These are phyloP conservation scores for Coelastrella sp. DNA, from an alignment of 139 green algal species.

Conservation along the genomic window DNA sequence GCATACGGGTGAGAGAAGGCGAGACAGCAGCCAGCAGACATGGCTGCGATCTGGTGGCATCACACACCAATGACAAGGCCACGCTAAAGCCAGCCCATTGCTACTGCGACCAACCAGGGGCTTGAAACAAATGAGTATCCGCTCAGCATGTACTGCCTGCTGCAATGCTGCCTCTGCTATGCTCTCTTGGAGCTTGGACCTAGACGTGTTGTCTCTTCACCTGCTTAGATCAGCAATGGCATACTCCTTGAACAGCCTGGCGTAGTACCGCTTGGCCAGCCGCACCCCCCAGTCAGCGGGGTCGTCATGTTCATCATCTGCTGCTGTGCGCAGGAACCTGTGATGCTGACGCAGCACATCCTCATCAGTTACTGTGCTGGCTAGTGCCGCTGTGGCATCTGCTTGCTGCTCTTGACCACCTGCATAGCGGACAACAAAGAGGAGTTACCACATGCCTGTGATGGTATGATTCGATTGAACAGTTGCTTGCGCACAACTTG, in stretches of 20 bases:
- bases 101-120: neutral
- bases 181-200: no score
- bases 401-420: neutral
- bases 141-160: neutral
- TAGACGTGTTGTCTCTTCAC: constrained; percentile 43
- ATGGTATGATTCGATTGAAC: no score
- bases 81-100: neutral
- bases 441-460: no score
- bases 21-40: no score
- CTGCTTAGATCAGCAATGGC: constrained; percentile 90
- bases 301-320: constrained; percentile 69
- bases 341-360: constrained; percentile 71
- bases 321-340: constrained; percentile 74
- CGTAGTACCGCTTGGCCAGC: constrained; percentile 88
- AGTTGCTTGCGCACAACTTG: no score
- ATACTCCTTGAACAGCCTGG: constrained; percentile 94
- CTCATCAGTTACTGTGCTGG: constrained; percentile 59
- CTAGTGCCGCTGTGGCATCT: constrained; percentile 2
- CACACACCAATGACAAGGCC: neutral
- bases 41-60: no score
- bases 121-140: neutral
- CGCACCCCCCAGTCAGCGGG: constrained; percentile 73
- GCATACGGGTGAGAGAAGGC: no score
- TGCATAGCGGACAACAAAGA: neutral
- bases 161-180: no score